Base-by-base conservation (phyloP, 768 basidiomycete genomes). In the Calocybe gangraenosa region DNA sequence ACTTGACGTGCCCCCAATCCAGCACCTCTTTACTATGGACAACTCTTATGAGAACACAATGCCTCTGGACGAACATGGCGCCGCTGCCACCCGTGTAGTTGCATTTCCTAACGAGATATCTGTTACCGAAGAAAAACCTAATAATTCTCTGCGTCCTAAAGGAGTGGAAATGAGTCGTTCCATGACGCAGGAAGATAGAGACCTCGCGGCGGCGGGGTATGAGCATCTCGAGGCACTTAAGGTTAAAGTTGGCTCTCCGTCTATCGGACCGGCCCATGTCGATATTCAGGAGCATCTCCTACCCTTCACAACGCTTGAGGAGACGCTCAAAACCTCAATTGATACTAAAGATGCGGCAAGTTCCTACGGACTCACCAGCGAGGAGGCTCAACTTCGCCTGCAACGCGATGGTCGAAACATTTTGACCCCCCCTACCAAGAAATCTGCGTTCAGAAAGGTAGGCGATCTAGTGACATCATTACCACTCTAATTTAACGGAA, bases 131-230 rank as follows among this genome's bases (percentile, higher is more conserved):
- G 71, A 75, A 47, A 74, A 74, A 58, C 48, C 54, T 42, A 50
- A 46, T 25, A 55, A 53, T 40, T 42, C 47, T 33, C 20, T 59
- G 23, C 74, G 78, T 37, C 76, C 75, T 28, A 73, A 73, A 49
- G 80, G 80, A 11, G 70, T 73, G 38, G 80, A 81, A 57, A 73
- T 82, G 75, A 76, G 74, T 48, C 72, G 76, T 42, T 74, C 81
- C 44, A 60, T 82, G 58, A 83, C 82, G n/a, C 72, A 78, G 53
- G 82, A 84, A 57, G 81, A 84, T 46, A 76, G 71, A 52, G 78
- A 80, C 39, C 74, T 85, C 38, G 79, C 81, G 11, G 79, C 75
- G 2, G 82, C 82, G n/a, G 81, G 81, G 1, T 85, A 85, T 57
- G 79, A 79, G 40, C 79, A 82, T 55, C 67, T 85, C 20, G 65